Conservation (phyloP, 2,329 filamentous ascomycete species). For the Hypoxylon sp. region DNA sequence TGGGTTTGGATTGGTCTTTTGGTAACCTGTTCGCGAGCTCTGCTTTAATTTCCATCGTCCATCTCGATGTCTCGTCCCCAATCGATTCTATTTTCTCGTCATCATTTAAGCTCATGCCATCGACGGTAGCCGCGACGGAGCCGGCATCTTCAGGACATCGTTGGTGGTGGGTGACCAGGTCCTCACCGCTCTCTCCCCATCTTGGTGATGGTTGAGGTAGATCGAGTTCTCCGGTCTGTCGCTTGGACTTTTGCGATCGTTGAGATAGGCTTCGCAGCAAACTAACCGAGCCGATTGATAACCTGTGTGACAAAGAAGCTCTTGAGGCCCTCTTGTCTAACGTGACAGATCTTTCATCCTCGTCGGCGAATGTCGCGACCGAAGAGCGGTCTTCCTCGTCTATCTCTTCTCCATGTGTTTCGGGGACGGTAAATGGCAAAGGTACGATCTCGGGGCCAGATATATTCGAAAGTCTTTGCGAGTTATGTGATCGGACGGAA, state of each 20-base stretch:
- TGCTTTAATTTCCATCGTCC: conserved; percentile 56
- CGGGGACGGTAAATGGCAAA: conserved; percentile 72
- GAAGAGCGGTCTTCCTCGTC: conserved; percentile 71
- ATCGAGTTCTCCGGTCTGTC: conserved; percentile 39
- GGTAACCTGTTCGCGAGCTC: conserved; percentile 49
- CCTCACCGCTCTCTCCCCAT: conserved; percentile 58
- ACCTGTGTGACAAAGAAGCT: conserved; percentile 56
- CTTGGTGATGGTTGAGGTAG: conserved; percentile 33
- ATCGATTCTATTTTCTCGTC: conserved; percentile 51
- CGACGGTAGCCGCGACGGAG: conserved; percentile 70
- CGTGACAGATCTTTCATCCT: conserved; percentile 55
- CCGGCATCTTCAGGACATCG: conserved; percentile 56
- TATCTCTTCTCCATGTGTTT: conserved; percentile 48
- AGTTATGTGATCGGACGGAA: conserved; percentile 45
- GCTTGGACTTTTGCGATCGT: conserved; percentile 47
- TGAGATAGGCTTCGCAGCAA: conserved; percentile 60
- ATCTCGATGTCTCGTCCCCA: conserved; percentile 40
- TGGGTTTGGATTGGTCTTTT: conserved; percentile 15
- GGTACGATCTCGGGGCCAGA: conserved; percentile 69
- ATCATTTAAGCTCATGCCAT: conserved; percentile 61
- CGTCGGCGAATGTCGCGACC: conserved; percentile 75
- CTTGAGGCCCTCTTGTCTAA: conserved; percentile 53
- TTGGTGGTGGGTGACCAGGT: conserved; percentile 55
- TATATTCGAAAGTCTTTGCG: conserved; percentile 52
- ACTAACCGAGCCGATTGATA: conserved; percentile 62